phyloP scores from a whole-genome alignment of 2,329 filamentous ascomycete species.

The Phyllosticta paracitricarpa region DNA sequence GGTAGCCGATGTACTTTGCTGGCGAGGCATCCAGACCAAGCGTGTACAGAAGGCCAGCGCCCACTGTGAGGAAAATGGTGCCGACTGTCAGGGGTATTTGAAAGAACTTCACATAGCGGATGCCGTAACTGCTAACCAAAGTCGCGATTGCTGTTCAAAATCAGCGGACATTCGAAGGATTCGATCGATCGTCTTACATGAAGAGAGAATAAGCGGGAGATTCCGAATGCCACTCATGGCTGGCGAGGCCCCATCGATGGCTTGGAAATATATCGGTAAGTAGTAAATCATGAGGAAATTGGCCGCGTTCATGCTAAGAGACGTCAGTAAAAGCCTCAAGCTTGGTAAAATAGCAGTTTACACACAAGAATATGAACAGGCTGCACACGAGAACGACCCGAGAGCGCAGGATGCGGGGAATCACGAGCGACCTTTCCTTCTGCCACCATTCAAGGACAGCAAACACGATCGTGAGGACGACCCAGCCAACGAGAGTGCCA shows the following conservation, averaged over 20 bases:
- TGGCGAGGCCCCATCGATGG: constrained; percentile 31
- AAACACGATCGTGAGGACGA: constrained; percentile 9
- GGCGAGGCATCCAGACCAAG: constrained; percentile 13
- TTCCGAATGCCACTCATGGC: constrained; percentile 27
- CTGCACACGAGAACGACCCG: too few relatives aligned
- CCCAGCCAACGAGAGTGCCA: constrained; percentile 11
- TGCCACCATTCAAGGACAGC: constrained; percentile 19
- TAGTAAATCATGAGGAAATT: constrained; percentile 23
- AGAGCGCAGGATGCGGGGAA: constrained; percentile 12
- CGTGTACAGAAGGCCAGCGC: constrained; percentile 19
- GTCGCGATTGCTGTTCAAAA: too few relatives aligned
- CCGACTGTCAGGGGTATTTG: constrained; percentile 19
- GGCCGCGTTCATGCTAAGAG: constrained; percentile 19
- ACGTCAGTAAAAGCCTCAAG: too few relatives aligned
- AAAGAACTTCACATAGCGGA: neutral
- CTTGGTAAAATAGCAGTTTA: too few relatives aligned
- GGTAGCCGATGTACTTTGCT: constrained; percentile 23
- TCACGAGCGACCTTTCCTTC: constrained; percentile 21
- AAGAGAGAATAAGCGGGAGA: constrained; percentile 19
- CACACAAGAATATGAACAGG: too few relatives aligned
- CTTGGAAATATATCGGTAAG: constrained; percentile 35
- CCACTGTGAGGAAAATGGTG: constrained; percentile 20
- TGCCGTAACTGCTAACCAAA: neutral
- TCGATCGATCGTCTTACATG: too few relatives aligned
- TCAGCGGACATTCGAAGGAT: neutral